These are phyloP conservation scores for Tubosaeta brunneosetosa DNA, from an alignment of 768 basidiomycete species.

Conservation along the genomic window DNA sequence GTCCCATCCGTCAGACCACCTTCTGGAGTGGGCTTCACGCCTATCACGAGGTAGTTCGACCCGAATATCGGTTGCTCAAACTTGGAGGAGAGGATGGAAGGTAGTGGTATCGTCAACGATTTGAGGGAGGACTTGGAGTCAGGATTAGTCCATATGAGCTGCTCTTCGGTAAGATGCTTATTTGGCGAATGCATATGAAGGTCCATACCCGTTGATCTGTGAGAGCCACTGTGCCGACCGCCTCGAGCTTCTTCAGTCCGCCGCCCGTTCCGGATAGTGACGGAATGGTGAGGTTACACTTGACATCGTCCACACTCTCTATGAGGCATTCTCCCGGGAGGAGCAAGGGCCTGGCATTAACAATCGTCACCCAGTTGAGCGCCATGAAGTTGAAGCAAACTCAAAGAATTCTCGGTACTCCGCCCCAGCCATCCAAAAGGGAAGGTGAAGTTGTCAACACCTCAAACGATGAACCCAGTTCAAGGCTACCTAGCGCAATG, in stretches of 20 bases:
- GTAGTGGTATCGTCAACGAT: slow-evolving; percentile 53
- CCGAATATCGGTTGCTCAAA: slow-evolving; percentile 76
- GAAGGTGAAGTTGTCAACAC: neutral
- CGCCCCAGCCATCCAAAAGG: neutral
- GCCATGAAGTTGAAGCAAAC: slow-evolving; percentile 46
- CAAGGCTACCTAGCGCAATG: slow-evolving; percentile 84
- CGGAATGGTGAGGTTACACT: slow-evolving; percentile 56
- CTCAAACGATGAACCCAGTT: neutral
- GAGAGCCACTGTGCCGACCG: slow-evolving; percentile 53
- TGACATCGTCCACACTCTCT: slow-evolving; percentile 54
- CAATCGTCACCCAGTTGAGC: slow-evolving; percentile 74
- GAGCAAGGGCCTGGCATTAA: slow-evolving; percentile 52
- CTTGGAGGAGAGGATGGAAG: slow-evolving; percentile 58
- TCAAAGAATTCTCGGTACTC: neutral
- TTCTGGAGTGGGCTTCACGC: slow-evolving; percentile 59
- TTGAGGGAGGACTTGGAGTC: slow-evolving; percentile 33
- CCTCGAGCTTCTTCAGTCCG: slow-evolving; percentile 54
- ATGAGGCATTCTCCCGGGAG: slow-evolving; percentile 60
- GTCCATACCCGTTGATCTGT: slow-evolving; percentile 68
- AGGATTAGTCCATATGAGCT: slow-evolving; percentile 62
- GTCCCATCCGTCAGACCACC: slow-evolving; percentile 68
- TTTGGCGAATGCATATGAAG: neutral
- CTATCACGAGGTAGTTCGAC: slow-evolving; percentile 61
- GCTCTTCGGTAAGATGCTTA: slow-evolving; percentile 7
- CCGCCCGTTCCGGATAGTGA: slow-evolving; percentile 48